phyloP scores from a whole-genome alignment of 106 monocot genomes.

The Narthecium ossifragum region DNA sequence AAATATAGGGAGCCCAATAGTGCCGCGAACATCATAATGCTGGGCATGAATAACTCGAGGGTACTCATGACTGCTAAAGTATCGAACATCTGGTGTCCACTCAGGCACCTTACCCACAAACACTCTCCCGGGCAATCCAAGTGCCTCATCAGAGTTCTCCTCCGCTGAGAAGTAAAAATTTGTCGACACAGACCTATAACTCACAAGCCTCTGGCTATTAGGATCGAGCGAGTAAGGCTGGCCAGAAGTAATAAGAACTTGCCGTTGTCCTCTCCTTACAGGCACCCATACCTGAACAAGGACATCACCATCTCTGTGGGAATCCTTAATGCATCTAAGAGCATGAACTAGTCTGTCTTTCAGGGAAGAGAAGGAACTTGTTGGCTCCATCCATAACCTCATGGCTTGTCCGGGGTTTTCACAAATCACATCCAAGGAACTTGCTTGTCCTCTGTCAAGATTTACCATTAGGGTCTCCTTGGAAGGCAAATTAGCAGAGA shows the following conservation, averaged over 20 bases:
- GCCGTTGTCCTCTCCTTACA: slow-evolving; percentile 22
- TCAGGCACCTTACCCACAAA: slow-evolving; percentile 77
- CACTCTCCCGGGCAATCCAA: slow-evolving; percentile 80
- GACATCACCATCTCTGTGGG: slow-evolving; percentile 29
- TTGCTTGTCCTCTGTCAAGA: neutral
- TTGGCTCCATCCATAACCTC: neutral
- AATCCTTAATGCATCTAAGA: slow-evolving; percentile 28
- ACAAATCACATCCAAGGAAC: neutral
- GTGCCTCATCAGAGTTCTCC: slow-evolving; percentile 28
- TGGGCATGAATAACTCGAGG: slow-evolving; percentile 57
- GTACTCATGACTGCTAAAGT: slow-evolving; percentile 62
- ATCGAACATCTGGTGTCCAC: slow-evolving; percentile 88
- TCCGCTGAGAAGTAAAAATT: slow-evolving; percentile 60
- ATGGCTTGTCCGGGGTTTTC: neutral
- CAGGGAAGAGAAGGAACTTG: slow-evolving; percentile 4
- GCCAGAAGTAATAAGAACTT: slow-evolving; percentile 54
- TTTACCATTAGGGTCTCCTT: neutral
- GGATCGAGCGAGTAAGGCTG: slow-evolving; percentile 64
- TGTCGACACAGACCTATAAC: slow-evolving; percentile 51
- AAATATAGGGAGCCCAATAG: slow-evolving; percentile 72
- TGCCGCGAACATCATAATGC: slow-evolving; percentile 40
- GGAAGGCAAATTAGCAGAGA: neutral
- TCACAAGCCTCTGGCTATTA: slow-evolving; percentile 33
- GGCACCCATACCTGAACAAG: slow-evolving; percentile 85
- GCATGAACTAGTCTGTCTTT: slow-evolving; percentile 22